A percentile compares a stretch with the other conserved stretches of the same genome.
phyloP scores from a whole-genome alignment of 106 monocot genomes.

The Platanthera guangdongensis region DNA sequence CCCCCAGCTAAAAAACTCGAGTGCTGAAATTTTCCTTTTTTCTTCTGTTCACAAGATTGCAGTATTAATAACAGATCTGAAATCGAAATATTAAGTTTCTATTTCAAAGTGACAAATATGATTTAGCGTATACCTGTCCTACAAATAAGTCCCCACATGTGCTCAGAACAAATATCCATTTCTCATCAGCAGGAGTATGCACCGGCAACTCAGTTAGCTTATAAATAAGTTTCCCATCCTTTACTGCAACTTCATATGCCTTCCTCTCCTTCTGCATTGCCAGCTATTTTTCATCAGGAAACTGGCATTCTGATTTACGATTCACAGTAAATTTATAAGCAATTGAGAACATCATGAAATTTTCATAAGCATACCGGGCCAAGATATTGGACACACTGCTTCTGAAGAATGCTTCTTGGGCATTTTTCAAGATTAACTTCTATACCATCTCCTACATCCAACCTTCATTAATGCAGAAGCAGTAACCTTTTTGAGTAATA shows the following conservation, averaged over 20 bases:
- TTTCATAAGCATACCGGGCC: constrained; percentile 21
- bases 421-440: constrained; percentile 32
- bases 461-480: constrained; percentile 6
- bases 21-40: constrained; percentile 75
- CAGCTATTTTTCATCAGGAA: neutral
- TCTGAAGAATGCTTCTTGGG: constrained; percentile 22
- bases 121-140: constrained; percentile 33
- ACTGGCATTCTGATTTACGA: neutral
- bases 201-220: constrained; percentile 29
- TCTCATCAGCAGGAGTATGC: constrained; percentile 37
- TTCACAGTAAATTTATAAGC: neutral
- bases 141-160: constrained; percentile 46
- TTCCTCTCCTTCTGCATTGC: constrained; percentile 54
- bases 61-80: neutral
- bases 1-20: constrained; percentile 82
- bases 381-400: constrained; percentile 28
- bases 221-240: constrained; percentile 52
- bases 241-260: constrained; percentile 49
- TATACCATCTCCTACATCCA: constrained; percentile 38
- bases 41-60: constrained; percentile 40
- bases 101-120: neutral
- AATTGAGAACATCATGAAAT: neutral
- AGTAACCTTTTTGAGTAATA: neutral
- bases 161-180: constrained; percentile 83
- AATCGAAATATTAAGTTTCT: neutral